Base-by-base conservation (phyloP, 768 basidiomycete genomes). In the Kwoniella bestiolae region DNA sequence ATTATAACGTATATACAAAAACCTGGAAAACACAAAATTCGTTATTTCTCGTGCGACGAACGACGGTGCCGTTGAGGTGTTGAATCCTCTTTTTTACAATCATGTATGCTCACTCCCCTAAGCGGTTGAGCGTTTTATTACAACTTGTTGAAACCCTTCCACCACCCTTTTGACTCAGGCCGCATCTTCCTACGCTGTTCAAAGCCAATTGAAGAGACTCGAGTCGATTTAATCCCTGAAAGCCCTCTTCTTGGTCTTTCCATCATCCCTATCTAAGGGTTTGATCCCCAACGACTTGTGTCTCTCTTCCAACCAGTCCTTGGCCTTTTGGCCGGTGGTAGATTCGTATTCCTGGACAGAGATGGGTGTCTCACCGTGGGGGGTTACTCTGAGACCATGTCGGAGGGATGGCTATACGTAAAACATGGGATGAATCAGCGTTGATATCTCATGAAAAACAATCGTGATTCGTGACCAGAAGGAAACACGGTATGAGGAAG, bases 301-400 rank as follows among this genome's bases (percentile, higher is more conserved):
- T 60, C 90, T 83, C 74, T 89, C 90, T 38, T 87, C 72, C 77
- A 90, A 87, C 63, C 89, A 85, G 79, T 92, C 90, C 69, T 87
- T 88, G 0, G 90, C 90, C 53, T 83, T 77, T 77, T 88, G 88
- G 14, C 90, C 90, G 1, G 85, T 87, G 70, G 83, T 72, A 47
- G 76, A 77, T 62, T 82, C 81, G 76, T 91, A 92, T 49, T 87
- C 89, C 47, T 83, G 86, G 21, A 91, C 91, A 0, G 88, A 90
- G n/a, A 84, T 83, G 1, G 91, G 91, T 66, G 85, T 86, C 78
- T 92, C 90, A 12, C 87, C 91, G 68, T 89, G 90, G 58, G 91
- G 91, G 2, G 91, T 92, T 9, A 88, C 89, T 51, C 91, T 87
- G 38, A 91, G 83, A 14, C 89, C 91, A 76, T 92, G 91, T 31